These are phyloP conservation scores for Leccinum truebloodii DNA, from an alignment of 768 basidiomycete genomes.

Conservation along the genomic window DNA sequence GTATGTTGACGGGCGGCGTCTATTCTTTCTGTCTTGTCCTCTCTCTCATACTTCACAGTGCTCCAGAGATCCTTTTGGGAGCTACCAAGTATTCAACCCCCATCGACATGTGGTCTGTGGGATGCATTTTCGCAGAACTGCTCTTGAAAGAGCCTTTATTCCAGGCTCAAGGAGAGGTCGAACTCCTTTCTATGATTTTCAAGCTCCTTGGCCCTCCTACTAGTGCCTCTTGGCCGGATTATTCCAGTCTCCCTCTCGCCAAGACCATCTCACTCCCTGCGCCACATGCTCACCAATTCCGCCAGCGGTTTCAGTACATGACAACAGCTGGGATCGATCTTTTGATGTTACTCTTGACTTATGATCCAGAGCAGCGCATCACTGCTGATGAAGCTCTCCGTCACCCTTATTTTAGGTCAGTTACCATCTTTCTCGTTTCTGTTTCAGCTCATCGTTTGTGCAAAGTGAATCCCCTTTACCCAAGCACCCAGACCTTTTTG, in stretches of 20 bases:
- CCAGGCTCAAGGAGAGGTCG: slow-evolving; percentile 93
- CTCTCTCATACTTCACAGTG: slow-evolving; percentile 46
- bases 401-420: slow-evolving; percentile 89
- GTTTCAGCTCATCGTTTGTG: not conserved
- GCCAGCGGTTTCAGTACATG: slow-evolving; percentile 85
- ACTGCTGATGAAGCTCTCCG: slow-evolving; percentile 86
- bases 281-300: slow-evolving; percentile 72
- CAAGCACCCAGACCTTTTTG: slow-evolving; percentile 94
- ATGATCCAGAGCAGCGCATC: slow-evolving; percentile 86
- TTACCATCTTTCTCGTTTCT: slow-evolving; percentile 1
- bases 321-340: slow-evolving; percentile 84
- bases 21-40: slow-evolving; percentile 10
- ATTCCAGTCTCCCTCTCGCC: slow-evolving; percentile 72
- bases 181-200: slow-evolving; percentile 92
- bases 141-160: slow-evolving; percentile 96
- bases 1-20: slow-evolving; percentile 45
- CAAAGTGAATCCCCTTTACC: slow-evolving; percentile 89
- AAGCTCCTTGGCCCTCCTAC: slow-evolving; percentile 95
- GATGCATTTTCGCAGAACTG: slow-evolving; percentile 97
- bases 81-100: slow-evolving; percentile 93
- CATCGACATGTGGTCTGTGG: slow-evolving; percentile 98
- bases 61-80: slow-evolving; percentile 94
- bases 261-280: slow-evolving; percentile 78
- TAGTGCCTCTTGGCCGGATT: slow-evolving; percentile 83
- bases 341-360: slow-evolving; percentile 76